Conservation (phyloP, 129 eudicot species). For the Gnaphalium uliginosum region DNA sequence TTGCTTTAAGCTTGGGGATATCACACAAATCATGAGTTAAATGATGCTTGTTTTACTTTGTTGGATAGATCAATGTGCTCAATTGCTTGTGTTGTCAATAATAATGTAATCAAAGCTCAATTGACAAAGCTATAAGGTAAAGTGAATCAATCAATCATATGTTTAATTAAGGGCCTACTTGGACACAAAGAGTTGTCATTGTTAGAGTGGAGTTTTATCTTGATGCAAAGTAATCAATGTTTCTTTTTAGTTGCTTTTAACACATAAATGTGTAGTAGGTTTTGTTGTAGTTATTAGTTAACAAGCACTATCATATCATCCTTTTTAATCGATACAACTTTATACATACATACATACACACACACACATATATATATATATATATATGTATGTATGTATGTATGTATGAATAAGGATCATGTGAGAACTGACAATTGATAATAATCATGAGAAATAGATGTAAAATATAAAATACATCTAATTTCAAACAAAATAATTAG, state of each 20-base stretch:
- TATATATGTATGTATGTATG: too few relatives aligned
- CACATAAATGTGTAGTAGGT: background rate
- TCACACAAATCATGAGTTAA: constrained; percentile 23
- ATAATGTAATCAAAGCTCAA: constrained; percentile 28
- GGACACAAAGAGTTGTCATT: constrained; percentile 10
- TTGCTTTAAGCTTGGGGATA: constrained; percentile 21
- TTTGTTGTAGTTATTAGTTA: background rate
- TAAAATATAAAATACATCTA: too few relatives aligned
- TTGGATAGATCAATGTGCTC: constrained; percentile 23
- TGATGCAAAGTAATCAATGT: background rate
- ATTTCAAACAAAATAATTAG: too few relatives aligned
- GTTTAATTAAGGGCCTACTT: constrained; percentile 23
- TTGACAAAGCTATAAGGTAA: constrained; percentile 27
- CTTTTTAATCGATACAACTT: background rate
- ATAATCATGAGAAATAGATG: too few relatives aligned
- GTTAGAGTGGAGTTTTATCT: constrained; percentile 16
- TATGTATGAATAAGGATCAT: too few relatives aligned
- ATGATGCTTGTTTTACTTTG: constrained; percentile 19
- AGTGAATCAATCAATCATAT: constrained; percentile 37
- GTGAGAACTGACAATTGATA: too few relatives aligned
- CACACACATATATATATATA: too few relatives aligned
- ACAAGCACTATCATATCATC: background rate
- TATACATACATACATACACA: too few relatives aligned
- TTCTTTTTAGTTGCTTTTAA: background rate
- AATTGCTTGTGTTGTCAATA: constrained; percentile 41